Evolutionary conservation across 306 rosid genomes (phyloP).

Genomic region (Alnus glutinosa): DNA sequence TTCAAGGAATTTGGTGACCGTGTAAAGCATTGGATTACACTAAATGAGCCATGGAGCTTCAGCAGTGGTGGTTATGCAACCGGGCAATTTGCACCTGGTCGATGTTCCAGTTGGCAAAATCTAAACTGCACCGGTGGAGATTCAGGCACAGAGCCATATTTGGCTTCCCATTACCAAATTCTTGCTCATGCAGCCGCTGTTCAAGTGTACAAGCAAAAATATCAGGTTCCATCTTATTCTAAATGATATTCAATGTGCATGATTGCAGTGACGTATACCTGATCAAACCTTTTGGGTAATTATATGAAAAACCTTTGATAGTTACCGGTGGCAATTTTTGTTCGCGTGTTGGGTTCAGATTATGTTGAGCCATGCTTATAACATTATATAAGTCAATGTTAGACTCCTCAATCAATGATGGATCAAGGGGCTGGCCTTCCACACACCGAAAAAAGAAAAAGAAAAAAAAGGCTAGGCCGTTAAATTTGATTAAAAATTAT

Average conservation of each 20-base stretch:
- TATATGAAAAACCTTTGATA: too few relatives aligned
- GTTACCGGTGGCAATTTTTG: too few relatives aligned
- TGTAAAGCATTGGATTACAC: conserved; percentile 69
- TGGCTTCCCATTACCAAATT: conserved; percentile 55
- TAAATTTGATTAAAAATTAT: too few relatives aligned
- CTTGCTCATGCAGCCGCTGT: conserved; percentile 67
- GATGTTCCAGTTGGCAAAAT: conserved; percentile 58
- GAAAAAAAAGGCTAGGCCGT: too few relatives aligned
- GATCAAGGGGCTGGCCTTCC: too few relatives aligned
- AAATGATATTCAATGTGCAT: neutral
- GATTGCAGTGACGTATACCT: too few relatives aligned
- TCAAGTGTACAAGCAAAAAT: conserved; percentile 41
- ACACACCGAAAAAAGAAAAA: too few relatives aligned
- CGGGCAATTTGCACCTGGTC: conserved; percentile 57
- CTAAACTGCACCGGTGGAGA: conserved; percentile 60
- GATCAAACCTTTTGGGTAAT: too few relatives aligned
- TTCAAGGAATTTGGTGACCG: conserved; percentile 65
- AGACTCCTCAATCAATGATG: fast-evolving
- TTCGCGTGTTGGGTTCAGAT: too few relatives aligned
- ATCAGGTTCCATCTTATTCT: conserved; percentile 39
- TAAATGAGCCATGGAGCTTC: conserved; percentile 58
- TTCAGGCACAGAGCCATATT: conserved; percentile 66
- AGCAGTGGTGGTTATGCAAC: conserved; percentile 42
- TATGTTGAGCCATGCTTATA: too few relatives aligned
- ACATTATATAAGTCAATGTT: neutral